These are phyloP conservation scores for Arachis stenosperma DNA, from an alignment of 306 rosid species.

Conservation along the genomic window DNA sequence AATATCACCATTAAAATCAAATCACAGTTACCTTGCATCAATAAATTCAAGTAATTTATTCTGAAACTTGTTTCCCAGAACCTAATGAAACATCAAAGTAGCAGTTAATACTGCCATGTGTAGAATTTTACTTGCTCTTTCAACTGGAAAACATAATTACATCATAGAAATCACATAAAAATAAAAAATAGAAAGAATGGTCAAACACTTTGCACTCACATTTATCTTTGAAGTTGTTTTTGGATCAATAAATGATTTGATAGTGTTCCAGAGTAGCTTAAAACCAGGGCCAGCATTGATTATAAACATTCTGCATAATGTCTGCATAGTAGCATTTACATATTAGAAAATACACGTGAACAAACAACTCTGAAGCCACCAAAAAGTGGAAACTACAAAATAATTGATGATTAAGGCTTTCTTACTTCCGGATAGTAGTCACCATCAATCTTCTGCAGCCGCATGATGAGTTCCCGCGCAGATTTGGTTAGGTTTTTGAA, in stretches of 20 bases:
- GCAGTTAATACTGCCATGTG: conserved; percentile 30
- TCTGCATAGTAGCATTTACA: conserved; percentile 56
- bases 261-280: conserved; percentile 86
- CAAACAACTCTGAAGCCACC: conserved; percentile 30
- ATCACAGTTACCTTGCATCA: conserved; percentile 65
- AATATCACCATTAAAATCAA: conserved; percentile 19
- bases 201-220: conserved; percentile 57
- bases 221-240: conserved; percentile 86
- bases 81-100: conserved; percentile 55
- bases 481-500: conserved; percentile 75
- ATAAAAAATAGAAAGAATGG: conserved; percentile 5
- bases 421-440: conserved; percentile 95
- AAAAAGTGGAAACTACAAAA: conserved; percentile 33
- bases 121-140: conserved; percentile 14
- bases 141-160: conserved; percentile 25
- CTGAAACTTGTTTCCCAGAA: conserved; percentile 85
- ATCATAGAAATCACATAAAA: conserved; percentile 29
- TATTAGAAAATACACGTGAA: conserved; percentile 35
- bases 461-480: conserved; percentile 76
- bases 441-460: conserved; percentile 84
- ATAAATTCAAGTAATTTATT: conserved; percentile 77
- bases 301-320: conserved; percentile 81
- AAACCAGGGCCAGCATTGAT: conserved; percentile 95
- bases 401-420: background rate
- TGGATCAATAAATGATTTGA: conserved; percentile 86